A percentile compares a stretch with the other conserved stretches of the same genome.
phyloP scores from a whole-genome alignment of 805 yeast genomes.

The Metschnikowia reukaufii region DNA sequence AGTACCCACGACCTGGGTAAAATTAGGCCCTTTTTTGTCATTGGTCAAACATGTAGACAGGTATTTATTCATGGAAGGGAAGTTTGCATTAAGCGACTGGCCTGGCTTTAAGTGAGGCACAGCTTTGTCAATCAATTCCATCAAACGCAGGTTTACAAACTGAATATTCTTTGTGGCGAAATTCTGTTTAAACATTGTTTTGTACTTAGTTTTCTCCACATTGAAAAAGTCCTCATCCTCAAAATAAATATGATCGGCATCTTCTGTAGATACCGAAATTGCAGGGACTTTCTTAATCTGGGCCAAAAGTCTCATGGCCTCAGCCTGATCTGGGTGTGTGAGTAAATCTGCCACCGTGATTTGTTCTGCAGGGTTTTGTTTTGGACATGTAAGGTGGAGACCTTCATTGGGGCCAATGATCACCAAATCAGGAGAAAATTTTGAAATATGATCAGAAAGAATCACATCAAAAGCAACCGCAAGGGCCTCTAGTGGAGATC shows the following conservation, averaged over 20 bases:
- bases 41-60: constrained; percentile 23
- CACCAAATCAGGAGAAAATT: constrained; percentile 32
- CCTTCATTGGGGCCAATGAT: constrained; percentile 38
- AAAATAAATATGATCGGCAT: constrained; percentile 31
- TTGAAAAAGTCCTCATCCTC: constrained; percentile 33
- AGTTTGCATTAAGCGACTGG: constrained; percentile 25
- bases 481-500: constrained; percentile 27
- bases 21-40: constrained; percentile 10
- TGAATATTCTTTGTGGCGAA: constrained; percentile 23
- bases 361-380: background rate
- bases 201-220: constrained; percentile 11
- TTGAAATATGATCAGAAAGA: constrained; percentile 26
- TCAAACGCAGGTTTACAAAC: constrained; percentile 27
- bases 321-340: constrained; percentile 7
- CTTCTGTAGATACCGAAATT: constrained; percentile 28
- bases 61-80: constrained; percentile 30
- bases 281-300: constrained; percentile 21
- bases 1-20: constrained; percentile 8
- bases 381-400: constrained; percentile 12
- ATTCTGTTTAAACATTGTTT: constrained; percentile 20
- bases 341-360: constrained; percentile 8
- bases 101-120: constrained; percentile 7
- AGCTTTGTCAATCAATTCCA: constrained; percentile 22
- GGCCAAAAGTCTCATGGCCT: constrained; percentile 21
- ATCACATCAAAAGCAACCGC: constrained; percentile 28